phyloP scores from a whole-genome alignment of 495 filamentous ascomycete genomes.

The Mytilinidion resinicola region DNA sequence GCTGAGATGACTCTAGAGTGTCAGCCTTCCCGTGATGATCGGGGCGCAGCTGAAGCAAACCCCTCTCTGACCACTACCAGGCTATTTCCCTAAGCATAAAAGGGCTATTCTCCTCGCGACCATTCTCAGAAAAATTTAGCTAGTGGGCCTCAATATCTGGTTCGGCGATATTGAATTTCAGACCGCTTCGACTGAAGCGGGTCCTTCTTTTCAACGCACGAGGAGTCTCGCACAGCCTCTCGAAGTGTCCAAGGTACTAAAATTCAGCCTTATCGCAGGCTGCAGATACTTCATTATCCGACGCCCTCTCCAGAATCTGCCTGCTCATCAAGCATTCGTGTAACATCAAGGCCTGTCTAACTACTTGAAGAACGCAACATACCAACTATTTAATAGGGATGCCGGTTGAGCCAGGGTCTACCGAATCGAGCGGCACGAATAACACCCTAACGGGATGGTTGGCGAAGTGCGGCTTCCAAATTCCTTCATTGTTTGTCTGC shows the following conservation, averaged over 20 bases:
- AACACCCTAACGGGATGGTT: constrained; percentile 7
- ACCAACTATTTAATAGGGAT: constrained; percentile 11
- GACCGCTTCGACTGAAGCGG: no score
- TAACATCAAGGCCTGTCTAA: no score
- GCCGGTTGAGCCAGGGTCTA: constrained; percentile 11
- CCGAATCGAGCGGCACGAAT: constrained; percentile 7
- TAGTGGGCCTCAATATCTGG: no score
- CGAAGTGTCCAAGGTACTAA: background rate
- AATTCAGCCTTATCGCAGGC: background rate
- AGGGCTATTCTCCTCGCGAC: background rate
- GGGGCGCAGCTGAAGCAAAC: background rate
- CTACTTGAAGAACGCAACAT: background rate
- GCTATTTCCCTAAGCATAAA: background rate
- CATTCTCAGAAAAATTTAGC: background rate
- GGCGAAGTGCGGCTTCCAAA: constrained; percentile 12
- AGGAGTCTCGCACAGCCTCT: background rate
- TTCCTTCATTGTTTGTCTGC: constrained; percentile 16
- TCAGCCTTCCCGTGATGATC: constrained; percentile 1
- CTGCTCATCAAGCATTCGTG: no score
- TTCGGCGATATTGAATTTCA: no score
- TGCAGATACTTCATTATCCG: background rate
- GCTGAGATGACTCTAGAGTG: background rate
- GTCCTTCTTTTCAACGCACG: no score
- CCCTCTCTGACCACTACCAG: background rate
- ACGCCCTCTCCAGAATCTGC: background rate